Evolutionary conservation across 129 eudicot genomes (phyloP).

Genomic region (Helichrysum umbraculigerum): DNA sequence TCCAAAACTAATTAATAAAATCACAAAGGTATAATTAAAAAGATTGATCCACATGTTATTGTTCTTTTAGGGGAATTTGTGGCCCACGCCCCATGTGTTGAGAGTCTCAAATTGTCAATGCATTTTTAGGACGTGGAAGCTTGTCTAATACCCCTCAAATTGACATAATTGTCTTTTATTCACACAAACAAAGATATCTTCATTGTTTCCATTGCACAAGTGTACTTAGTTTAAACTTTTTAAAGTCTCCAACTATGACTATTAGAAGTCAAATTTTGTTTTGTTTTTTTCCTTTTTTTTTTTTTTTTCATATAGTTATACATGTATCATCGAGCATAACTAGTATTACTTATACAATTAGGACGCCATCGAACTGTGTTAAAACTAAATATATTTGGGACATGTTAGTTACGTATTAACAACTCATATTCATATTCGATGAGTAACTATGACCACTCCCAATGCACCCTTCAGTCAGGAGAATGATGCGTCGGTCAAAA

Average conservation of each 20-base stretch:
- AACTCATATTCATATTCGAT: too few species aligned
- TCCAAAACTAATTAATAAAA: not conserved
- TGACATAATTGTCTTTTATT: conserved; percentile 19
- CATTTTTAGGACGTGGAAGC: conserved; percentile 12
- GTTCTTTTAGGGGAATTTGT: not conserved
- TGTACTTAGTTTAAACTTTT: not conserved
- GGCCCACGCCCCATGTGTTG: conserved; percentile 9
- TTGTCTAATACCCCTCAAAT: conserved; percentile 17
- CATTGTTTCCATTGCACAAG: not conserved
- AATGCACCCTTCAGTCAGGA: too few species aligned
- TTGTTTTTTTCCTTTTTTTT: too few species aligned
- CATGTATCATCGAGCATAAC: too few species aligned
- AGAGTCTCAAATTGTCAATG: not conserved
- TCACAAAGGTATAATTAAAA: not conserved
- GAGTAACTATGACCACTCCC: too few species aligned
- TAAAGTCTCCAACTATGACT: not conserved
- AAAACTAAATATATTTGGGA: too few species aligned
- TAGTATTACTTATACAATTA: too few species aligned
- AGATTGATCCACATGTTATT: not conserved
- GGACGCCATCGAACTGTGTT: too few species aligned
- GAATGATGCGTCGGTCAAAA: too few species aligned
- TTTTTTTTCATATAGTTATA: too few species aligned
- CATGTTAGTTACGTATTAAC: too few species aligned
- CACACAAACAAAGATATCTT: not conserved
- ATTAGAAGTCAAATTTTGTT: too few species aligned